Conservation (phyloP, 2,329 filamentous ascomycete species). For the Cordyceps pruinosa region DNA sequence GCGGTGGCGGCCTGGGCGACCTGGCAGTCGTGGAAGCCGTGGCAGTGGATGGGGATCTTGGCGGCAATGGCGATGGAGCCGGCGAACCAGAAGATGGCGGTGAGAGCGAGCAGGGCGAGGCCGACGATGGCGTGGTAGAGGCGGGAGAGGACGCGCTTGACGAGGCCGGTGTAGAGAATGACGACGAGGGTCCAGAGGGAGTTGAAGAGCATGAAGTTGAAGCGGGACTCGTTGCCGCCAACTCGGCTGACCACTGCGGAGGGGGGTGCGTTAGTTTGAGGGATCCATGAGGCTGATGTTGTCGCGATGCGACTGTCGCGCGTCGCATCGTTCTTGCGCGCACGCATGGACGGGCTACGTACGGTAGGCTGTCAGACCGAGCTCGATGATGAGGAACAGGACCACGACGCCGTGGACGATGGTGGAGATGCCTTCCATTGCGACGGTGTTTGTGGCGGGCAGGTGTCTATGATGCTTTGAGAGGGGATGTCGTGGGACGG, state of each 20-base stretch:
- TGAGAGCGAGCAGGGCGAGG: constrained; percentile 61
- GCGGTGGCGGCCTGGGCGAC: constrained; percentile 56
- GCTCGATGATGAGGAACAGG: constrained; percentile 64
- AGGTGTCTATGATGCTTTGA: neutral
- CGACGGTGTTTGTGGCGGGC: constrained; percentile 15
- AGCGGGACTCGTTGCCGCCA: constrained; percentile 35
- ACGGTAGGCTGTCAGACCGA: constrained; percentile 71
- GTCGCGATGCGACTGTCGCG: neutral
- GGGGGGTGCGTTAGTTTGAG: neutral
- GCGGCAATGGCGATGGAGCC: constrained; percentile 74
- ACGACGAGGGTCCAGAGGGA: constrained; percentile 69
- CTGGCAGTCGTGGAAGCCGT: constrained; percentile 48
- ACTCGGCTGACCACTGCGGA: constrained; percentile 46
- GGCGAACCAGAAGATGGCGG: constrained; percentile 84
- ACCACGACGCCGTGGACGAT: constrained; percentile 58
- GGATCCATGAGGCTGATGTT: neutral
- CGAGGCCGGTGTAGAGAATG: constrained; percentile 61
- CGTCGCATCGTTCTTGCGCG: neutral
- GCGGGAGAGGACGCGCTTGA: constrained; percentile 55
- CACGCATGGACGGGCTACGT: constrained; percentile 22
- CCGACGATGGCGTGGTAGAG: constrained; percentile 59
- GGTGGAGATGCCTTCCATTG: constrained; percentile 50
- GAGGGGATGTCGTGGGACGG: neutral
- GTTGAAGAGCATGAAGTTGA: constrained; percentile 76
- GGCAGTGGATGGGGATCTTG: constrained; percentile 49